Conservation (phyloP, 371 early-diverging fungal species). For the Mucor sp. region DNA sequence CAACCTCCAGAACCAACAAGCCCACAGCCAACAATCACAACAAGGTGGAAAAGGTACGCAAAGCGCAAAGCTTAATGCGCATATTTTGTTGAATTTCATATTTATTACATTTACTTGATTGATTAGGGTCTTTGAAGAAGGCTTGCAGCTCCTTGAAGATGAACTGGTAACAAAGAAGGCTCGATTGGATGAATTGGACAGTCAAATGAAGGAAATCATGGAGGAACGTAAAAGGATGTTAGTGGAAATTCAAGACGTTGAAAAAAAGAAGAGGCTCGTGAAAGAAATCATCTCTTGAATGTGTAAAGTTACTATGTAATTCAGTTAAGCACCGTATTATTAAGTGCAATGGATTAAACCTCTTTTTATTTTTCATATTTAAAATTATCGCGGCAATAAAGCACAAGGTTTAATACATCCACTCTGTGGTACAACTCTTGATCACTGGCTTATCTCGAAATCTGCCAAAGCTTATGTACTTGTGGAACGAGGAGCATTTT, state of each 20-base stretch:
- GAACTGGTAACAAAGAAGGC: constrained; percentile 14
- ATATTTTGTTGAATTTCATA: background rate
- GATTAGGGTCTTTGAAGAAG: constrained; percentile 20
- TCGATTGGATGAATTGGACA: constrained; percentile 21
- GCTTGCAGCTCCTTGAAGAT: constrained; percentile 21
- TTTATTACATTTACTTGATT: constrained; percentile 19
- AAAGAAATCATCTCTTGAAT: constrained; percentile 17
- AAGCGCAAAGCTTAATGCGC: constrained; percentile 17
- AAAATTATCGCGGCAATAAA: too few species aligned
- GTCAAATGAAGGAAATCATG: constrained; percentile 17
- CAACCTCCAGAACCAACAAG: constrained; percentile 2
- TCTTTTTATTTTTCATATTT: constrained; percentile 4
- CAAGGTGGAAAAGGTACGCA: constrained; percentile 21
- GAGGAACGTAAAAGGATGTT: constrained; percentile 17
- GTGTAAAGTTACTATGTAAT: background rate
- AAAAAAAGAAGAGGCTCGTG: constrained; percentile 17
- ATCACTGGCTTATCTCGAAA: too few species aligned
- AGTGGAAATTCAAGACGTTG: constrained; percentile 16
- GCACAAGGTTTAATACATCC: too few species aligned
- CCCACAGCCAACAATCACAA: constrained; percentile 16
- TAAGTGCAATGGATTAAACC: background rate
- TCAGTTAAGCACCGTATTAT: too few species aligned
- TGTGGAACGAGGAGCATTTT: too few species aligned
- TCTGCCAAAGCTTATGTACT: too few species aligned
- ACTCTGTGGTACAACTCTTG: too few species aligned